These are phyloP conservation scores for Cylindrodendrum hubeiense DNA, from an alignment of 2,329 filamentous ascomycete genomes.

Conservation along the genomic window DNA sequence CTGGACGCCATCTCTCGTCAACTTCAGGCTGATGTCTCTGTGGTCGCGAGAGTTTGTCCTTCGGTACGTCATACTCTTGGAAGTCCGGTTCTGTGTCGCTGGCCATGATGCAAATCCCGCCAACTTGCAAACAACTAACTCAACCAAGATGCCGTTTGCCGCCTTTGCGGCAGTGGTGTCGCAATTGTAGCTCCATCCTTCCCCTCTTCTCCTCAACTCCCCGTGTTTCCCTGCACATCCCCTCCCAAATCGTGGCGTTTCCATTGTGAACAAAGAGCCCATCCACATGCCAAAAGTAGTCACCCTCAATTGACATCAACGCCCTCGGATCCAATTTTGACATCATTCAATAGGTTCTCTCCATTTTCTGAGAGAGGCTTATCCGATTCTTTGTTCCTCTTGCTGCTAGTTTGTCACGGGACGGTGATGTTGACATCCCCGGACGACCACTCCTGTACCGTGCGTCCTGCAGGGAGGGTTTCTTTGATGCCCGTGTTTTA, in stretches of 20 bases:
- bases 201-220: neutral
- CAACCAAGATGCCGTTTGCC: neutral
- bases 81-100: constrained; percentile 1
- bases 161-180: neutral
- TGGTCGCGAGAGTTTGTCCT: neutral
- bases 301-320: neutral
- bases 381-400: constrained; percentile 39
- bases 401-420: constrained; percentile 16
- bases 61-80: neutral
- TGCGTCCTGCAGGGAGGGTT: constrained; percentile 16
- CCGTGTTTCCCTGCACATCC: neutral
- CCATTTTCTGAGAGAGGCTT: constrained; percentile 9
- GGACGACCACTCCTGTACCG: constrained; percentile 17
- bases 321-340: constrained; percentile 1
- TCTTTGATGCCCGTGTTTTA: constrained; percentile 2
- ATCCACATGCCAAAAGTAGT: neutral
- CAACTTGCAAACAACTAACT: neutral
- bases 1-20: constrained; percentile 31
- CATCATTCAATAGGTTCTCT: neutral
- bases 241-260: constrained; percentile 29
- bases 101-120: neutral
- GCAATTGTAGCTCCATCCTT: neutral
- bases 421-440: constrained; percentile 17
- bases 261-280: constrained; percentile 37
- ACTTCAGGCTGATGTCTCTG: neutral